phyloP scores from a whole-genome alignment of 345 rosid species.

The Orychophragmus violaceus region DNA sequence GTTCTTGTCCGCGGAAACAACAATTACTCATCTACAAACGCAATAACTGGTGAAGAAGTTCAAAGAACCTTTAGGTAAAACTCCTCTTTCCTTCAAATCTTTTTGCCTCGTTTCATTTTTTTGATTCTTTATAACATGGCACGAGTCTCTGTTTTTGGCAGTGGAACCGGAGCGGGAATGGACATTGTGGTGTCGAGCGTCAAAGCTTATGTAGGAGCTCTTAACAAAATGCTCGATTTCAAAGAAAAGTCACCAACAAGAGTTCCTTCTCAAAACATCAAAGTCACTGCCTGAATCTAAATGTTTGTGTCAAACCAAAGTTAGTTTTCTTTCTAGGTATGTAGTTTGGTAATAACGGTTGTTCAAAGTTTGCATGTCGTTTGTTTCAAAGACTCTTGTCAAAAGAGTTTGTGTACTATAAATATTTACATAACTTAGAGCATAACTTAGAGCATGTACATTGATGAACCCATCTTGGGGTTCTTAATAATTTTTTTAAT shows the following conservation, averaged over 20 bases:
- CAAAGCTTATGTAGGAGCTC: constrained; percentile 78
- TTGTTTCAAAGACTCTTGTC: not conserved
- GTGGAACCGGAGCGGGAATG: constrained; percentile 83
- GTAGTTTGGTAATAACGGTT: constrained; percentile 1
- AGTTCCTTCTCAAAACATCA: constrained; percentile 24
- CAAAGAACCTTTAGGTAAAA: constrained; percentile 69
- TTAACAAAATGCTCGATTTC: constrained; percentile 81
- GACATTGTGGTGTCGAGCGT: constrained; percentile 92
- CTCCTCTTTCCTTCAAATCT: not conserved
- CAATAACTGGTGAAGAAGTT: constrained; percentile 51
- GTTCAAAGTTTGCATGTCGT: not conserved
- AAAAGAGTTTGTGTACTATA: constrained; percentile 3
- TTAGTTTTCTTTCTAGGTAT: constrained; percentile 10
- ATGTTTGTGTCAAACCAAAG: not conserved
- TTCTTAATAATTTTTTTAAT: no score
- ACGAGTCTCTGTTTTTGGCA: constrained; percentile 15
- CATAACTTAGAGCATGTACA: no score
- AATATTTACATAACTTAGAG: no score
- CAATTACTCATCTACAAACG: constrained; percentile 38
- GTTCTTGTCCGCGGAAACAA: constrained; percentile 69
- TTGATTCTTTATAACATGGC: not conserved
- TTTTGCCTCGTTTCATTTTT: not conserved
- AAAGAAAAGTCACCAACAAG: constrained; percentile 28
- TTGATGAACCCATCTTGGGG: no score
- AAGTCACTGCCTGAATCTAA: constrained; percentile 38